A percentile compares a stretch with the other conserved stretches of the same genome.
Conservation (phyloP, 1,139 yeast genomes). For the Suhomyces bribrorum region DNA sequence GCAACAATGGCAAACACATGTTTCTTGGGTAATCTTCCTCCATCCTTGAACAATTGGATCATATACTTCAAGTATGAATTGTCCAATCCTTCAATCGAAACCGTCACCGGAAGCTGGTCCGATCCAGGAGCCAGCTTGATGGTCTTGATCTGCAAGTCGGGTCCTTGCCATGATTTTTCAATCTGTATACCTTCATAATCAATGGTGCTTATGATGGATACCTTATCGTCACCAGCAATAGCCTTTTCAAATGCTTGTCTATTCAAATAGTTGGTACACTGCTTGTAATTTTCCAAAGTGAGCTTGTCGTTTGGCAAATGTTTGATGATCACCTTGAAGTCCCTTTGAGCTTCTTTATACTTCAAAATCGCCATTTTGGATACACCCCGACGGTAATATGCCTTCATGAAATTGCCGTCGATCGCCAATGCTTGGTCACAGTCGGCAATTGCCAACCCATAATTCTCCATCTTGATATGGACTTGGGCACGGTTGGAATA, state of each 20-base stretch:
- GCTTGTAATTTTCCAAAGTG: conserved; percentile 64
- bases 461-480: conserved; percentile 79
- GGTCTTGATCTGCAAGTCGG: conserved; percentile 47
- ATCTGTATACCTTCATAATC: conserved; percentile 54
- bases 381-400: conserved; percentile 81
- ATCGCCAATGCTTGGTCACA: conserved; percentile 69
- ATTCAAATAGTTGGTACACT: conserved; percentile 67
- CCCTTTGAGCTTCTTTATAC: conserved; percentile 72
- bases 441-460: conserved; percentile 80
- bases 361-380: conserved; percentile 76
- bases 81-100: conserved; percentile 39
- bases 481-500: conserved; percentile 90
- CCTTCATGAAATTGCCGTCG: conserved; percentile 72
- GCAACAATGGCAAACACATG: conserved; percentile 84
- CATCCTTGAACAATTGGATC: conserved; percentile 69
- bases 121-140: conserved; percentile 17
- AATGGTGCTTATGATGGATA: conserved; percentile 37
- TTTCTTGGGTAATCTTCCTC: conserved; percentile 72
- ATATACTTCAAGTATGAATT: conserved; percentile 59
- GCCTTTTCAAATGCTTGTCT: conserved; percentile 85
- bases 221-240: conserved; percentile 64
- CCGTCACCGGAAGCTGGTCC: conserved; percentile 19
- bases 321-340: conserved; percentile 64
- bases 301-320: conserved; percentile 69
- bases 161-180: conserved; percentile 69